Evolutionary conservation across 1,284 basidiomycete species (phyloP), one percentile per base, ranked within the genome.

Genomic region (Tylopilus sp.): DNA sequence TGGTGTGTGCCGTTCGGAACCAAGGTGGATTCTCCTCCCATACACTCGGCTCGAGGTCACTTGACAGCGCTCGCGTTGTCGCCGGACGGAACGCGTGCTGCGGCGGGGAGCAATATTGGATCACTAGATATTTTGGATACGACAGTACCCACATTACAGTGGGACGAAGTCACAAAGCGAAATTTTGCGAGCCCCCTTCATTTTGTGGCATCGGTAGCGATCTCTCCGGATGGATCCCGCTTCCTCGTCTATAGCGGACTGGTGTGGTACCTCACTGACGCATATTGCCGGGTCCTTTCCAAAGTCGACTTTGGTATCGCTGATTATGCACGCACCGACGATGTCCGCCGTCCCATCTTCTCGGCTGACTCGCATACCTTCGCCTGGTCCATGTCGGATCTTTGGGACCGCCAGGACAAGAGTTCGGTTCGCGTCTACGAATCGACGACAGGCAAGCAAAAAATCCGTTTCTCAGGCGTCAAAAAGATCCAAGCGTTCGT

Each of bases 291-390:
- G 8, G 24, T 62, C 52, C 51, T 69, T 41, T 58, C 52, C 26
- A 70, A 70, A 58, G 26, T 69, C 53, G 67, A 68, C 29, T 68
- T 68, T 53, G 67, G 67, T 22, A 36, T 61, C 53, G 67, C 52
- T 16, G 44, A 59, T 6, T 60, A 64, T 9, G 44, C 58, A 22
- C 65, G 65, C 15, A 41, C 18, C 4, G 54, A 60, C 0, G 61
- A 70, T 10, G 61, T 67, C 12, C 39, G 41, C 10, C 49, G 7
- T 9, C 64, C 60, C 26, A 18, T 69, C 6, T 69, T 69, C 52
- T 69, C 64, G 2, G 59, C 52, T 7, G 59, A 69, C 53, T 68
- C 69, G 24, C 53, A 53, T 8, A 64, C 26, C 16, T 70, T 70
- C 63, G 61, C 59, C 9, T 69, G 69, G 69, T 64, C 58, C 33